These are phyloP conservation scores for Kazachstania sp. DNA, from an alignment of 1,139 yeast species.

Conservation along the genomic window DNA sequence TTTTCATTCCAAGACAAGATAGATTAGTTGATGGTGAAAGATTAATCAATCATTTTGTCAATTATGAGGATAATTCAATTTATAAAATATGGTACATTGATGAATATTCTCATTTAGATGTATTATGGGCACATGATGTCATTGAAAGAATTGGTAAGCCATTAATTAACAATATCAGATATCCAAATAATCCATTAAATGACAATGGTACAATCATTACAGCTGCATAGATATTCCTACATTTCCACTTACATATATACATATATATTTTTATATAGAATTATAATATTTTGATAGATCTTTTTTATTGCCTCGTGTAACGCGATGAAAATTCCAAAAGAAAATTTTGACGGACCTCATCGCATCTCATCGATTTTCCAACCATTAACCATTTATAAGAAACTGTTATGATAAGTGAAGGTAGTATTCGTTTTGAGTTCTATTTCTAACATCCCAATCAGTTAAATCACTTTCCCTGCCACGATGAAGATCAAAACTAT, in stretches of 20 bases:
- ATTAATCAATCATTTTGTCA: conserved; percentile 38
- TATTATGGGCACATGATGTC: conserved; percentile 80
- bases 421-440: too few relatives aligned
- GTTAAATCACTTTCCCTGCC: too few relatives aligned
- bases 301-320: too few relatives aligned
- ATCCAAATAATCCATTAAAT: conserved; percentile 8
- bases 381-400: background rate
- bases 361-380: background rate
- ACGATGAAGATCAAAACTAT: conserved; percentile 76
- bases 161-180: conserved; percentile 25
- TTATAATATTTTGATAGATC: background rate
- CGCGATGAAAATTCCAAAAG: background rate
- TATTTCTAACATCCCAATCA: too few relatives aligned
- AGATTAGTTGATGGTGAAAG: conserved; percentile 52
- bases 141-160: conserved; percentile 44
- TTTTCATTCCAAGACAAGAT: conserved; percentile 49
- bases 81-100: conserved; percentile 40
- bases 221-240: background rate
- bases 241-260: background rate
- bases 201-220: background rate
- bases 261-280: too few relatives aligned
- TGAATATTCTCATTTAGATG: conserved; percentile 81
- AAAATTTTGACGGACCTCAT: background rate
- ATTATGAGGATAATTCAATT: conserved; percentile 40
- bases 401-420: too few relatives aligned